Evolutionary conservation across 257 asterid genomes (phyloP), one percentile per base, ranked within the genome.

Genomic region (Scutellaria galericulata): DNA sequence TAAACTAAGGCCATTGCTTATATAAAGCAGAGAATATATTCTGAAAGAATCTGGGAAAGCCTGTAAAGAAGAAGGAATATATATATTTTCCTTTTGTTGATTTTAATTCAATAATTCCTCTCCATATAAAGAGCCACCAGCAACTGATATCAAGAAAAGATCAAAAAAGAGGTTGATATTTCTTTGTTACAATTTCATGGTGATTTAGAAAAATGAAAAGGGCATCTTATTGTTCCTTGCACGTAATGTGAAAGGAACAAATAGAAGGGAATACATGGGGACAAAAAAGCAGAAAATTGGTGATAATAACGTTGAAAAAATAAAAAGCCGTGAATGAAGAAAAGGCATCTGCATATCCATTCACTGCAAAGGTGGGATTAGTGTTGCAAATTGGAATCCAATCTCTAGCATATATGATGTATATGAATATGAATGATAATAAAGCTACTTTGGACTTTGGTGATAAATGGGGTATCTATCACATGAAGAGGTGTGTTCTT

Each of bases 61-160:
- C 71, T 73, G 81, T 70, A 81, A 76, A 75, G 85, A 47, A 57
- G 46, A 73, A 50, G 66, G 87, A 88, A 84, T 82, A 71, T 56
- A 31, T 31, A 53, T 68, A 18, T 18, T 77, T 63, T 81, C 69
- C 68, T 71, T 76, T 75, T 83, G 64, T 70, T 10, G 56, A 65
- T 73, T 45, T 53, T 42, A 31, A 31, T 11, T 46, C 40, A 3
- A 18, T 20, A 15, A 31, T 31, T 31, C 37, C 37, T 31, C 37
- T 31, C 37, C 37, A 31, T 31, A 31, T 31, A 2, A 31, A 31
- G 37, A 31, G 37, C 37, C 37, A 31, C 37, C 37, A 31, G 4
- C 37, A 31, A 31, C 5, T 31, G 37, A 31, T 2, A 31, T 31
- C 37, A 31, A 31, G 37, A 31, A 31, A 31, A 31, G 37, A 4